Evolutionary conservation across 306 rosid species (phyloP), one percentile per base, ranked within the genome.

Genomic region (Glycyrrhiza uralensis): DNA sequence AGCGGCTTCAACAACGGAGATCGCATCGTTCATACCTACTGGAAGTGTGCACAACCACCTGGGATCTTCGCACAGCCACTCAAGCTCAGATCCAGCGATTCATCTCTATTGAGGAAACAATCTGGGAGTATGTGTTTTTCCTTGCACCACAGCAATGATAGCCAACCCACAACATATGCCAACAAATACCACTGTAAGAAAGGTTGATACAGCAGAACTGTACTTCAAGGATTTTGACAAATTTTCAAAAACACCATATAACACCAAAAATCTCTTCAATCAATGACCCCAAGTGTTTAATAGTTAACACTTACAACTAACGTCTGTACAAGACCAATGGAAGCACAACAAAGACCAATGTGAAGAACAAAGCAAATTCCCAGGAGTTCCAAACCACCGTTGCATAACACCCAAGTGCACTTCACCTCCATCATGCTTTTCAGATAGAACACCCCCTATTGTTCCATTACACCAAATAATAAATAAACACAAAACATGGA

Each of bases 311-410:
- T n/a, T 33, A 88, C 98, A n/a, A n/a, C 97, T 65, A 94, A 20
- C 92, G 96, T 39, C 61, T 68, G 35, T 75, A 83, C 69, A 94
- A 81, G 61, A 85, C 88, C 79, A 94, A 51, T 7, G 98, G 97
- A 68, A 91, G 87, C 87, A 94, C 70, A 57, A 94, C 77, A 5
- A 89, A 58, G 28, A 85, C 60, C 51, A 94, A 58, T 3, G 81
- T 85, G 74, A 91, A 18, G 1, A 94, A 41, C 49, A 89, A 32
- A 6, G 96, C 85, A 22, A 87, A 80, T 63, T 94, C 97, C 7
- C 96, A 78, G 1, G 95, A 88, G 75, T 85, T 28, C 98, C 98
- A 84, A 91, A 94, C 97, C 92, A 94, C 47, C 89, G 90, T 45
- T 89, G 98, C 83, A 94, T 74, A 82, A 94, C 71, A 2, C 98